Base-by-base conservation (phyloP, 1,139 yeast species). In the Fermentozyma sake region DNA sequence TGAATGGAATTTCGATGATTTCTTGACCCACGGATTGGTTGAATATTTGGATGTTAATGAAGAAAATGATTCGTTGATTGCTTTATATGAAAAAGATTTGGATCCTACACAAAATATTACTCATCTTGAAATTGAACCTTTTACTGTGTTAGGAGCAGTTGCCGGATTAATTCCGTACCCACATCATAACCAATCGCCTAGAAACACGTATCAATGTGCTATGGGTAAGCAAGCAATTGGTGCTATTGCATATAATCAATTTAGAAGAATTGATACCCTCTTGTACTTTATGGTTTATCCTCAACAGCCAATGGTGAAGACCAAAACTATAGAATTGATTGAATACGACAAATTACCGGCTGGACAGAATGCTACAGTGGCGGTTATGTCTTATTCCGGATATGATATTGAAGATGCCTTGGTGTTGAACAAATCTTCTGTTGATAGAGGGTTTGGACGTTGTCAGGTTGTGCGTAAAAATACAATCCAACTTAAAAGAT, bases 181-280 rank as follows among this genome's bases (percentile, higher is more conserved):
- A 18, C 98, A 91, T 55, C 99, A 91, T 57, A 91, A 91, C 57
- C 98, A 91, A 65, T 87, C 96, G 4, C 98, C 98, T 27, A 81
- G 98, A 73, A 91, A 91, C 55, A 91, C 98, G 0, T 91, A 91
- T 64, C 98, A 91, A 65, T 91, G 96, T 74, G 98, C 98, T 55
- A 91, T 91, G 98, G 98, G 98, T 77, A 91, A 91, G 66, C 99
- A 91, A 64, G 98, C 98, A 13, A 91, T 91, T 58, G 99, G 99
- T 42, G 97, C 97, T 6, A 93, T 93, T 59, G 96, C 95, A 15
- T 91, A 91, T 57, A 91, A 91, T 57, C 98, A 91, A 59, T 84
- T 91, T 61, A 76, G 87, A 52, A 78, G 99, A 58, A 91, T 91
- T 44, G 99, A 91, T 52, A 93, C 99, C 1, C 63, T 91, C 46